Evolutionary conservation across 2,329 filamentous ascomycete species (phyloP), one percentile per base, ranked within the genome.

Genomic region (Colletotrichum echinochloae): DNA sequence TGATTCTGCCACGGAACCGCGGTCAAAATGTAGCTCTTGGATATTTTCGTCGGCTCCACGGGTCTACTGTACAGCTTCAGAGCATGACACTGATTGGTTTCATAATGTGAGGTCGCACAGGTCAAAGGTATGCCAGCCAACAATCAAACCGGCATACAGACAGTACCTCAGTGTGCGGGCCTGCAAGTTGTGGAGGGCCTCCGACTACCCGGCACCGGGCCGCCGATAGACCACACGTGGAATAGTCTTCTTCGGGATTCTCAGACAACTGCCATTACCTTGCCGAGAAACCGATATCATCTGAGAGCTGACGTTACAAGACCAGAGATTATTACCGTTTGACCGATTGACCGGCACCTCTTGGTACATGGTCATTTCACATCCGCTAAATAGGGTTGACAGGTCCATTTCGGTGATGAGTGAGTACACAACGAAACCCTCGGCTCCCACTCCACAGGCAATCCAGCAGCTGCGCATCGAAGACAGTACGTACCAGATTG

Each of bases 131-230:
- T 69, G 62, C 33, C 14, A 30, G 28, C 12, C 26, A 26, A 41
- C 48, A 41, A 35, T 30, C n/a, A 11, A 11, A 26, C 33, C 33
- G 39, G 62, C 54, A 55, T 57, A 66, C 30, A 48, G 33, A 33
- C 33, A 37, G n/a, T n/a, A n/a, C n/a, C n/a, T n/a, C n/a, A 3
- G 41, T 35, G 41, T 16, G 33, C 28, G 55, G 62, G n/a, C 55
- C 62, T 41, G 41, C 55, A 28, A 39, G 14, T n/a, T 26, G 39
- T 57, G 39, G 39, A 56, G 33, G 62, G 56, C 28, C 61, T 52
- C 62, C 66, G 35, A 57, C 30, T 56, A 56, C 56, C 33, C 63
- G 62, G 66, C 66, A 60, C 55, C 35, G 52, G 66, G 20, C 56
- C 28, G 63, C 28, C 52, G 35, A 37, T 48, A 55, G 33, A 28